Evolutionary conservation across 1,284 basidiomycete species (phyloP).

Genomic region (Chondrostereum purpureum): DNA sequence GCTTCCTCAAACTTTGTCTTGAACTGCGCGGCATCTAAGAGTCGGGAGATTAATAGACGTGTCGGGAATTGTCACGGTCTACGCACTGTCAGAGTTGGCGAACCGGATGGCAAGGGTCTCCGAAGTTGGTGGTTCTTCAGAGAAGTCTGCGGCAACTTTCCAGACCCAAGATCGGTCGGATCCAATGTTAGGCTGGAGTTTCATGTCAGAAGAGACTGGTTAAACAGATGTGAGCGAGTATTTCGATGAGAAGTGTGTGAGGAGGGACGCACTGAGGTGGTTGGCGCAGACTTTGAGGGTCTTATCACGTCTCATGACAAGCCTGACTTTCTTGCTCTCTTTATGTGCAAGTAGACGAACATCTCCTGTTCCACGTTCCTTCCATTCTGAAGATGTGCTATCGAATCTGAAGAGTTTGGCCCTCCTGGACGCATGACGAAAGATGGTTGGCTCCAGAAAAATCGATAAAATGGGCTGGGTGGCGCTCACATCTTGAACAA

Average conservation of each 20-base stretch:
- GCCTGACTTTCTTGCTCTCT: constrained; percentile 84
- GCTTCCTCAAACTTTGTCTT: constrained; percentile 84
- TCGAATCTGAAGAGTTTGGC: constrained; percentile 99
- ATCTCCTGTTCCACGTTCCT: constrained; percentile 92
- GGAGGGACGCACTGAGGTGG: constrained; percentile 74
- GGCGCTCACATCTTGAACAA: constrained; percentile 91
- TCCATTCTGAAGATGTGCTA: constrained; percentile 82
- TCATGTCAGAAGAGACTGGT: constrained; percentile 86
- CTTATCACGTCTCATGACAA: constrained; percentile 99
- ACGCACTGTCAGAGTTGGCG: constrained; percentile 92
- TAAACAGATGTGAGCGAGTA: constrained; percentile 7
- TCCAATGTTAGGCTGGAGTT: constrained; percentile 95
- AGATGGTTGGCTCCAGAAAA: constrained; percentile 19
- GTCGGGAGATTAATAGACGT: constrained; percentile 11
- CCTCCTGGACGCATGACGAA: constrained; percentile 53
- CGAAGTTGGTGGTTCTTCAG: constrained; percentile 81
- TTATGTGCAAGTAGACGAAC: constrained; percentile 87
- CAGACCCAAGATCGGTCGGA: constrained; percentile 99
- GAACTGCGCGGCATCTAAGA: constrained; percentile 79
- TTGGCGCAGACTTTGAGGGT: constrained; percentile 99
- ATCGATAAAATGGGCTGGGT: too few relatives aligned
- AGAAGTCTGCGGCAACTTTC: constrained; percentile 94
- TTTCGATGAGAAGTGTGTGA: constrained; percentile 6
- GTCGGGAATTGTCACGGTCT: too few relatives aligned
- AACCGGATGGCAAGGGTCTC: constrained; percentile 99